phyloP scores from a whole-genome alignment of 164 flowering plant genomes.

The Magnolia officinalis region DNA sequence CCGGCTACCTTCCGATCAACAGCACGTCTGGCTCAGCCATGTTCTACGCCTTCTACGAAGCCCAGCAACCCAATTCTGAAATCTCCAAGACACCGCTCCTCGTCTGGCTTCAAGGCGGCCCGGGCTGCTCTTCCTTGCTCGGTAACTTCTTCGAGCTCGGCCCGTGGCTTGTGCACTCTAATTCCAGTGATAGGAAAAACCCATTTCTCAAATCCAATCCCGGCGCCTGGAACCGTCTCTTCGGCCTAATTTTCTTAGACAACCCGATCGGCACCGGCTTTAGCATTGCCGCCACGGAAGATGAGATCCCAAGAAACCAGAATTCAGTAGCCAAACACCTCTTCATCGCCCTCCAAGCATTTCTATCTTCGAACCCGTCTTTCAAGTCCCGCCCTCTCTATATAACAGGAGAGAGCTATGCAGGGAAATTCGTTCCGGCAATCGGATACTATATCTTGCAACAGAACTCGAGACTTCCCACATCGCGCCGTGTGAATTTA shows the following conservation, averaged over 20 bases:
- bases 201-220: slow-evolving; percentile 45
- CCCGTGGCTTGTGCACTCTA: slow-evolving; percentile 47
- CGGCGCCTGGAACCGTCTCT: slow-evolving; percentile 64
- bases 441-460: slow-evolving; percentile 56
- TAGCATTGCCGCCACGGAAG: slow-evolving; percentile 45
- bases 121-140: slow-evolving; percentile 78
- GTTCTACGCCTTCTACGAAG: slow-evolving; percentile 74
- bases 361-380: slow-evolving; percentile 30
- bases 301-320: slow-evolving; percentile 67
- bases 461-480: slow-evolving; percentile 11
- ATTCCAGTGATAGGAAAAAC: not conserved
- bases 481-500: slow-evolving; percentile 22
- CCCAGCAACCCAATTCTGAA: slow-evolving; percentile 42
- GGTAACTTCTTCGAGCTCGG: slow-evolving; percentile 83
- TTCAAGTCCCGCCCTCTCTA: slow-evolving; percentile 62
- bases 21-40: slow-evolving; percentile 53
- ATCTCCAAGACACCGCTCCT: slow-evolving; percentile 59
- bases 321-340: slow-evolving; percentile 54
- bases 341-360: slow-evolving; percentile 36
- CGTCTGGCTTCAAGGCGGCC: slow-evolving; percentile 91
- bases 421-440: slow-evolving; percentile 74
- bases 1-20: slow-evolving; percentile 69
- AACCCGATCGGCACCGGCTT: slow-evolving; percentile 82
- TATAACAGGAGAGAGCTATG: slow-evolving; percentile 80
- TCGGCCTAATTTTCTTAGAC: slow-evolving; percentile 72